A percentile compares a stretch with the other conserved stretches of the same genome.
Conservation (phyloP, 805 yeast genomes). For the Zygoascus biomembranicola region DNA sequence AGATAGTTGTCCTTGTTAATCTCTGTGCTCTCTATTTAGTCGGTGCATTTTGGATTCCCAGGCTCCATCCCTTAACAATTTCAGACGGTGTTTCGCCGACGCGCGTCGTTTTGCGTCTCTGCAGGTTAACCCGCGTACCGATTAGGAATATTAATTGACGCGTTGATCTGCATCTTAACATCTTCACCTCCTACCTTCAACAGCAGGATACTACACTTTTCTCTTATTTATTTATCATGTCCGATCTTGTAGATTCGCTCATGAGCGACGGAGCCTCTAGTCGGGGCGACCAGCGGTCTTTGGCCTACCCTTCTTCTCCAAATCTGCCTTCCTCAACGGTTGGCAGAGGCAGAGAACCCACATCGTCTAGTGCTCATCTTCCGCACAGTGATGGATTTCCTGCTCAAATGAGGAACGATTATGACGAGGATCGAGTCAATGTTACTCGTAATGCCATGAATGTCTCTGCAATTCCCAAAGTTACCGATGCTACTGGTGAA, state of each 20-base stretch:
- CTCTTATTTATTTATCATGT: slow-evolving; percentile 2
- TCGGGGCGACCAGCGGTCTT: neutral
- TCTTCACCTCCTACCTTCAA: neutral
- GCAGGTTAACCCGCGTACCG: neutral
- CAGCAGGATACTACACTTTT: neutral
- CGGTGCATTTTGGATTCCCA: neutral
- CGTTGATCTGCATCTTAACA: neutral
- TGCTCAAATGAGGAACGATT: neutral
- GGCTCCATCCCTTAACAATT: neutral
- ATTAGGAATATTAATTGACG: neutral
- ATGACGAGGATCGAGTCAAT: slow-evolving; percentile 4
- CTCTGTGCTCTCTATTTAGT: neutral
- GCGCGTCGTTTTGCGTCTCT: neutral
- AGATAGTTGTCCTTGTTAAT: neutral
- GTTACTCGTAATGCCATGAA: slow-evolving; percentile 5
- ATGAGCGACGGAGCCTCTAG: slow-evolving; percentile 3
- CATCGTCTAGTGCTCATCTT: neutral
- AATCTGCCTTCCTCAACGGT: slow-evolving; percentile 1
- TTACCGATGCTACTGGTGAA: slow-evolving; percentile 86
- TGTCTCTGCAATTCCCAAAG: slow-evolving; percentile 62
- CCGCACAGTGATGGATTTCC: slow-evolving; percentile 2
- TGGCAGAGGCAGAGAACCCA: neutral
- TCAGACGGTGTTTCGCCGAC: neutral
- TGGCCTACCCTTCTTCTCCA: slow-evolving; percentile 8
- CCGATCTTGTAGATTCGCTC: slow-evolving; percentile 9